Percentiles rank a stretch among this genome's conserved stretches.
Conservation (phyloP, 225 moss, liverwort and hornwort species). For the Pleurozium schreberi region DNA sequence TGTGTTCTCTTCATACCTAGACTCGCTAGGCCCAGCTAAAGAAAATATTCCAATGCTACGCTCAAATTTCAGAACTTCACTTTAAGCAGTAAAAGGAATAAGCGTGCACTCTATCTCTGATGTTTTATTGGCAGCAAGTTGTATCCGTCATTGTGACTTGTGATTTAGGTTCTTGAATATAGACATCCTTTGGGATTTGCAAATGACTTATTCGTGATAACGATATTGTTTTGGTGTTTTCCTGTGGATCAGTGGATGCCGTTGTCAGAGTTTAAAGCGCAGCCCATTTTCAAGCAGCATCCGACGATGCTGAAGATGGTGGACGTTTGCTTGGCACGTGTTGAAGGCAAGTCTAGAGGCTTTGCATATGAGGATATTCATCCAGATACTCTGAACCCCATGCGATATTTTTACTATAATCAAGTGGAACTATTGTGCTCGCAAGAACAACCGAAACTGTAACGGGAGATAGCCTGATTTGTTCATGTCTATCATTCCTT, state of each 20-base stretch:
- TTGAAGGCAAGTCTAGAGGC: constrained; percentile 17
- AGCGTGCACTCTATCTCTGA: not conserved
- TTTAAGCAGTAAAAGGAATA: not conserved
- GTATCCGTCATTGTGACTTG: not conserved
- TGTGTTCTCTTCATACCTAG: not conserved
- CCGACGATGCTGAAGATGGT: constrained; percentile 26
- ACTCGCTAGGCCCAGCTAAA: not conserved
- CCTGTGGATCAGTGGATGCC: constrained; percentile 42
- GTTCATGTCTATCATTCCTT: not conserved
- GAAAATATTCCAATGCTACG: not conserved
- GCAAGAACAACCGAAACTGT: not conserved
- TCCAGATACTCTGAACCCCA: constrained; percentile 1
- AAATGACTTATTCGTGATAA: not conserved
- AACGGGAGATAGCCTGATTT: not conserved
- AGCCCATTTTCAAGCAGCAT: constrained; percentile 20
- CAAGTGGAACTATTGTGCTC: not conserved
- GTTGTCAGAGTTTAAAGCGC: constrained; percentile 22
- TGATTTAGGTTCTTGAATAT: not conserved
- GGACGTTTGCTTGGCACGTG: constrained; percentile 33
- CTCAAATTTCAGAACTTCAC: not conserved
- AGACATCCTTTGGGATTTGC: not conserved
- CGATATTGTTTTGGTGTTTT: not conserved
- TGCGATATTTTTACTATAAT: constrained; percentile 19
- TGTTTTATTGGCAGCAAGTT: not conserved
- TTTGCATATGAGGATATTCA: constrained; percentile 3